Evolutionary conservation across 148 eudicot species (phyloP).

Genomic region (Polygonum aviculare): DNA sequence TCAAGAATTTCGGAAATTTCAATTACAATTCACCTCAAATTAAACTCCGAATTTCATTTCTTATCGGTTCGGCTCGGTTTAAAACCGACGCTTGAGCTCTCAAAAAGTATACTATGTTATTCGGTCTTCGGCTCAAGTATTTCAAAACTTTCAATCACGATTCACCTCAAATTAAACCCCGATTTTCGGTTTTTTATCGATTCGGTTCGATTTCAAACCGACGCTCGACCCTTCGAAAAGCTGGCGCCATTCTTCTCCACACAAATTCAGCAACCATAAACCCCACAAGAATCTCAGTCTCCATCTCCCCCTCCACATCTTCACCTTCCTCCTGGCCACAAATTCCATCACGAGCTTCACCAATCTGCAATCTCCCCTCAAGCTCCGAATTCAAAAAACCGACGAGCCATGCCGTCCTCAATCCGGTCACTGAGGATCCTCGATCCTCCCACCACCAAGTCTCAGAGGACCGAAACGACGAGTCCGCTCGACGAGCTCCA

Average conservation of each 20-base stretch:
- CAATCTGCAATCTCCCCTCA: neutral
- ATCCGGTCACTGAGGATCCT: neutral
- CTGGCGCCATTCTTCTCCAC: neutral
- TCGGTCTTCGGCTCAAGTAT: too few species aligned
- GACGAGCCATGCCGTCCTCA: neutral
- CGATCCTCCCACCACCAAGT: neutral
- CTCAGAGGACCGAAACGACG: neutral
- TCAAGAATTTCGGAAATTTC: too few species aligned
- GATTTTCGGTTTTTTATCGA: too few species aligned
- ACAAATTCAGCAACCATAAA: neutral
- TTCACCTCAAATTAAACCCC: too few species aligned
- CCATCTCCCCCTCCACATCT: neutral
- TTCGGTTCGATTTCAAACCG: too few species aligned
- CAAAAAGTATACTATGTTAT: too few species aligned
- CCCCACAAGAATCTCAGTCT: neutral
- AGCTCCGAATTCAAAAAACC: neutral
- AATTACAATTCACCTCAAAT: too few species aligned
- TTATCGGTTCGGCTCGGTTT: too few species aligned
- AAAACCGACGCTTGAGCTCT: too few species aligned
- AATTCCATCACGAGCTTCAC: neutral
- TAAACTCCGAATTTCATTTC: too few species aligned
- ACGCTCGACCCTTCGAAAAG: neutral
- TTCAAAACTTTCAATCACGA: too few species aligned
- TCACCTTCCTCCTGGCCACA: neutral
- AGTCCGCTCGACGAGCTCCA: conserved; percentile 5